Evolutionary conservation across 208 protist genomes (phyloP).

Genomic region (Zelonia costaricensis): DNA sequence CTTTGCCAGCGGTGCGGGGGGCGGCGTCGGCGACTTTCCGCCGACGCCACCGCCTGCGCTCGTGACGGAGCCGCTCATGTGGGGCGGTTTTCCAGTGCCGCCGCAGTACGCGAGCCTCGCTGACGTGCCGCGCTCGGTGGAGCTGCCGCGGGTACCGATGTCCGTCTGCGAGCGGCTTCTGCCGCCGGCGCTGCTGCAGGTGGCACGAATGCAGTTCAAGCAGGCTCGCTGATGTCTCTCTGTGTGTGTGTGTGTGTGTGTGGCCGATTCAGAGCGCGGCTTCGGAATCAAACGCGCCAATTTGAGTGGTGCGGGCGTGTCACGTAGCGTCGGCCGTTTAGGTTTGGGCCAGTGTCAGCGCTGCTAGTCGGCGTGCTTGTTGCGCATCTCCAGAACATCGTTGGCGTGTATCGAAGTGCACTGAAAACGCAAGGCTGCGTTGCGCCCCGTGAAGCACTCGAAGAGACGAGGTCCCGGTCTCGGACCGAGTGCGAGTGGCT

Average conservation of each 20-base stretch:
- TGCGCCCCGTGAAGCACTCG: too few species aligned
- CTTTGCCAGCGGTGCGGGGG: background rate
- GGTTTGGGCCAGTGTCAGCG: too few species aligned
- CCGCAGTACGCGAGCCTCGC: conserved; percentile 18
- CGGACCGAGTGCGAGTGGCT: too few species aligned
- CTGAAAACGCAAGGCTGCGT: too few species aligned
- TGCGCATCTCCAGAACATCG: too few species aligned
- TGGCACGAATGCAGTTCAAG: conserved; percentile 24
- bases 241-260: background rate
- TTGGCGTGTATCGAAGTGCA: too few species aligned
- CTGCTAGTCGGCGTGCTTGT: too few species aligned
- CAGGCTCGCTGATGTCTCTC: conserved; percentile 3
- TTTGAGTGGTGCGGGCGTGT: too few species aligned
- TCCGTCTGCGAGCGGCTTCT: conserved; percentile 52
- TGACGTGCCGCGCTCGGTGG: conserved; percentile 22
- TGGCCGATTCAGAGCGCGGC: too few species aligned
- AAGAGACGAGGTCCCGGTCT: too few species aligned
- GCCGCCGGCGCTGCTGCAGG: conserved; percentile 38
- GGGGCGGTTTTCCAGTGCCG: conserved; percentile 31
- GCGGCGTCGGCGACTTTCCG: conserved; percentile 11
- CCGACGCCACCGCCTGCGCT: background rate
- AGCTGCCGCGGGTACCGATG: conserved; percentile 33
- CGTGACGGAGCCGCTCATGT: conserved; percentile 10
- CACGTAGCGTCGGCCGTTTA: too few species aligned
- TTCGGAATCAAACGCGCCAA: too few species aligned